Evolutionary conservation across 352 stramenopile species (phyloP), one percentile per base, ranked within the genome.

Genomic region (Pythium insidiosum): DNA sequence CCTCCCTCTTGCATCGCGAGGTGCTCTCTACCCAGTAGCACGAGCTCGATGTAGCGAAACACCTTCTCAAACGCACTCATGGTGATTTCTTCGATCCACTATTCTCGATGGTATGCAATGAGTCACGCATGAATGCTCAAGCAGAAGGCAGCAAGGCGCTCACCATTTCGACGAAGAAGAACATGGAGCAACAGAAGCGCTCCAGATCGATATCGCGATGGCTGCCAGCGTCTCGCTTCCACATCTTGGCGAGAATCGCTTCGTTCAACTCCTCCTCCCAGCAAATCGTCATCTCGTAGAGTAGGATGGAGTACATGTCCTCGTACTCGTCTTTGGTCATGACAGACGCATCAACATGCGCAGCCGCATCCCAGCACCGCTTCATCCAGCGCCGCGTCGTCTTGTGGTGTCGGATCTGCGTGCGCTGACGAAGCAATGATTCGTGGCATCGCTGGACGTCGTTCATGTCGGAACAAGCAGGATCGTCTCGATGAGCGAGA

Each of bases 201-300:
- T 77, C 53, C 15, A 72, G 64, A 53, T 77, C 62, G 24, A 84
- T 49, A 5, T 58, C 41, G 12, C 28, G 1, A 40, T 73, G 63
- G 19, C 43, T 55, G 10, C 42, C 58, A 20, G 59, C 58, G 35
- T 80, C 66, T 7, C 63, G 66, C 21, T 47, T 45, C 58, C 70
- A 75, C 61, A 83, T 70, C 40, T 79, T 83, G 30, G 13, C 20
- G 28, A 78, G 30, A 7, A 78, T 48, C 21, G 50, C 44, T 39
- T 74, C 58, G 29, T 64, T 69, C 4, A 71, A 59, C 34, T 80
- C 68, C 25, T 83, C 59, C 15, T 80, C 70, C 65, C 65, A 80
- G 58, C 63, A 84, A 28, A 80, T 64, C 9, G 66, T 78, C 71
- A 78, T 74, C 33, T 78, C 63, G 22, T 68, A 74, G n/a, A 84